Evolutionary conservation across 768 basidiomycete species (phyloP), one percentile per base, ranked within the genome.

Genomic region (Russula brevipes): DNA sequence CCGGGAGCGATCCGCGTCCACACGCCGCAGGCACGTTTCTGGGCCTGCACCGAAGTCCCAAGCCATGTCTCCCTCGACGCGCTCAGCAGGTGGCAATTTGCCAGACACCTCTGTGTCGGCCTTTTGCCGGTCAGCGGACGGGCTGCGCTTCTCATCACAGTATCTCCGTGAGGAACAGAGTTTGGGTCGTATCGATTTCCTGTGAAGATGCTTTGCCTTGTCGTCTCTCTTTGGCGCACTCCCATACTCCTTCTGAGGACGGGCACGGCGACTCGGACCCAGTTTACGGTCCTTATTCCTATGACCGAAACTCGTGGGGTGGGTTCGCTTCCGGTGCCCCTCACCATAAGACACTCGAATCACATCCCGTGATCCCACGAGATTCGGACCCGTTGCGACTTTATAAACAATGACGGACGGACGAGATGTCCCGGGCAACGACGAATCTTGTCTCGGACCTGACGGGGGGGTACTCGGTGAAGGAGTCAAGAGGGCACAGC

Each of bases 11-110:
- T 60, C 39, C 5, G 33, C 19, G 24, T 60, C 45, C 33, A 19
- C 54, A 42, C 17, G 31, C 8, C 41, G 24, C 47, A 35, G 24
- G 36, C 17, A 33, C 11, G 7, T 50, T 38, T 60, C 58, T 33
- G 46, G 10, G 31, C 58, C 47, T 16, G 42, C 53, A 10, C 63
- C 63, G 51, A 64, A 64, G 35, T 64, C 54, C 63, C 63, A 64
- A 38, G 54, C 58, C 63, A 64, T 59, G 53, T 64, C 63, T 17
- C 63, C 63, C 31, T 64, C 63, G n/a, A 60, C 31, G 35, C 63
- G 63, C 41, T 64, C 58, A 44, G 63, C 58, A 41, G 58, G 53
- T 8, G 31, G 41, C 17, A 36, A 24, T 5, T 36, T 42, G 42
- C 39, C 33, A n/a, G 24, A 19, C 45, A 7, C 9, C 19, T 19